Evolutionary conservation across 2,329 filamentous ascomycete species (phyloP).

Genomic region (Calonectria montana): DNA sequence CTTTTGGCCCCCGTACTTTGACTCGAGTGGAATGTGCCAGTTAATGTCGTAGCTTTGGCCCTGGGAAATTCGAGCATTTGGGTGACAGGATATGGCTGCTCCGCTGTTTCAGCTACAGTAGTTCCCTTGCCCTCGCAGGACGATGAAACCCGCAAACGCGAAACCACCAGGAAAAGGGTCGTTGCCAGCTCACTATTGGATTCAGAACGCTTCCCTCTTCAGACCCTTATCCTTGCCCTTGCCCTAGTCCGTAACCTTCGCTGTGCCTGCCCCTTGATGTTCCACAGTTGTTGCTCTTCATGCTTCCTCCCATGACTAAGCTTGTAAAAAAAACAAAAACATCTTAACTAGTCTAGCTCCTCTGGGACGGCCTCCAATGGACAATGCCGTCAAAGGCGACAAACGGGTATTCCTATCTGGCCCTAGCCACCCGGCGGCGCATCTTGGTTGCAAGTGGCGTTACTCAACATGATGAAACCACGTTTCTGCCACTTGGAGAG

Average conservation of each 20-base stretch:
- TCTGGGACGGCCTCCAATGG: background rate
- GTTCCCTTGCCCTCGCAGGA: slow-evolving; percentile 14
- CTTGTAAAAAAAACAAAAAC: background rate
- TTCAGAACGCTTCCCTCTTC: slow-evolving; percentile 5
- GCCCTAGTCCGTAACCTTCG: background rate
- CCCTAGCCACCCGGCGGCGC: slow-evolving; percentile 1
- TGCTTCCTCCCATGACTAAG: background rate
- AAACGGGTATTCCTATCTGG: slow-evolving; percentile 20
- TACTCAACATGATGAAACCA: slow-evolving; percentile 39
- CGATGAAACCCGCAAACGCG: slow-evolving; percentile 37
- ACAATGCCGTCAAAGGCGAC: background rate
- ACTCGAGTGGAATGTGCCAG: background rate
- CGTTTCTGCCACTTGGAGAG: slow-evolving; percentile 21
- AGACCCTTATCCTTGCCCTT: slow-evolving; percentile 15
- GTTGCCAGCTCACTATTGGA: slow-evolving; percentile 8
- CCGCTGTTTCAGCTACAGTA: slow-evolving; percentile 42
- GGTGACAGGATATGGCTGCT: slow-evolving; percentile 13
- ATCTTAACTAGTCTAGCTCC: background rate
- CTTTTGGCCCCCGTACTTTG: background rate
- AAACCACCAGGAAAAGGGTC: slow-evolving; percentile 33
- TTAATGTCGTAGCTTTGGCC: background rate
- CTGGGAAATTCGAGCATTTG: slow-evolving; percentile 9
- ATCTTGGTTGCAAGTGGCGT: slow-evolving; percentile 20
- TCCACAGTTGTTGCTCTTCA: slow-evolving; percentile 1
- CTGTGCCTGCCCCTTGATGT: background rate